Conservation (phyloP, 345 rosid genomes). For the Kandelia obovata region DNA sequence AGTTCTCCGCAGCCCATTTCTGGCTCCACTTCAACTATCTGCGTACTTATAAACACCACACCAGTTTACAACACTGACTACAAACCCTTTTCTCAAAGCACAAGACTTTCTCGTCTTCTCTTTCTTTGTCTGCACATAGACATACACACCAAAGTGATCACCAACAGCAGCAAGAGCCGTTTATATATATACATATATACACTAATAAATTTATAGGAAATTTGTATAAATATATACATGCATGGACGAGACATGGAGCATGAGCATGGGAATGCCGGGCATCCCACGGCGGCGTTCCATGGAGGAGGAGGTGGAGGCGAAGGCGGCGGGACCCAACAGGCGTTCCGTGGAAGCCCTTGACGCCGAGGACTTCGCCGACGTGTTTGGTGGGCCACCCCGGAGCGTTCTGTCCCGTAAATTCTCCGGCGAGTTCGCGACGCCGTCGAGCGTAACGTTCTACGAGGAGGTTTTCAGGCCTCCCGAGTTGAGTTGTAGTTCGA, state of each 20-base stretch:
- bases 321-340: conserved; percentile 6
- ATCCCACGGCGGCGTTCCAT: conserved; percentile 47
- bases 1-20: too few relatives aligned
- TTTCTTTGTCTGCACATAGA: too few relatives aligned
- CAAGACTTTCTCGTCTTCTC: too few relatives aligned
- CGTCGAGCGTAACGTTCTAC: conserved; percentile 47
- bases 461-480: conserved; percentile 62
- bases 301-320: conserved; percentile 16
- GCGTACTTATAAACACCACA: too few relatives aligned
- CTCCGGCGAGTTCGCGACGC: conserved; percentile 50
- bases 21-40: too few relatives aligned
- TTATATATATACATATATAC: not conserved
- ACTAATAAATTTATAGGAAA: not conserved
- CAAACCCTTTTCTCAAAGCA: too few relatives aligned
- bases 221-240: not conserved
- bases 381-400: conserved; percentile 89
- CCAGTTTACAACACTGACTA: too few relatives aligned
- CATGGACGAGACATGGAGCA: conserved; percentile 89
- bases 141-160: too few relatives aligned
- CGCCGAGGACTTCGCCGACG: conserved; percentile 75
- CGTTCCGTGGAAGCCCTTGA: conserved; percentile 31
- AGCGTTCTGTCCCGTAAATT: conserved; percentile 55
- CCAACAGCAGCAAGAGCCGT: too few relatives aligned
- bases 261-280: conserved; percentile 58
- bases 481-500: conserved; percentile 30